Evolutionary conservation across 2,329 filamentous ascomycete genomes (phyloP).

Genomic region (Fusarium mexicanum): DNA sequence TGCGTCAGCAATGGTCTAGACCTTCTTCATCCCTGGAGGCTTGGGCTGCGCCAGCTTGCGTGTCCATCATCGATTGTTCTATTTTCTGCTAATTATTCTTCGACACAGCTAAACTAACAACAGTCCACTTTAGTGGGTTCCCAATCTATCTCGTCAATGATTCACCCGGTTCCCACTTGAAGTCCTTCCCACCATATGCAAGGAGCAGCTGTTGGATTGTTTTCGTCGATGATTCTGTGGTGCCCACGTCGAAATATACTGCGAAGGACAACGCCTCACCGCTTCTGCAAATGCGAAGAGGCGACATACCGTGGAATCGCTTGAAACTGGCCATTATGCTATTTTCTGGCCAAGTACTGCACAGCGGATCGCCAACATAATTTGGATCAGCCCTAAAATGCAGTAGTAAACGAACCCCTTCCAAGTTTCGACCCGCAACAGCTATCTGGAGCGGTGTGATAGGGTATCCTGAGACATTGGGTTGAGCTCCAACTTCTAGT

Average conservation of each 20-base stretch:
- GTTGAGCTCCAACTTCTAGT: background rate
- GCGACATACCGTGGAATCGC: accelerated
- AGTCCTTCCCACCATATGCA: background rate
- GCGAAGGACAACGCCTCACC: background rate
- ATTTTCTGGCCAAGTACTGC: accelerated
- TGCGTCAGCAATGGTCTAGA: accelerated
- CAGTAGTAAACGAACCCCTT: accelerated
- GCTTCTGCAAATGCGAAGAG: background rate
- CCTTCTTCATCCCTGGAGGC: too few species aligned
- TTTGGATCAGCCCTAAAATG: accelerated
- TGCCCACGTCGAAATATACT: accelerated
- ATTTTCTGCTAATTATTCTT: background rate
- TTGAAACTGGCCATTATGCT: accelerated
- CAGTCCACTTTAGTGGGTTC: accelerated
- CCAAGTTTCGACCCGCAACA: accelerated
- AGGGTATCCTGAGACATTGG: accelerated
- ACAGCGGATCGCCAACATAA: accelerated
- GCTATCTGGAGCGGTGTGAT: background rate
- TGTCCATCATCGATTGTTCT: background rate
- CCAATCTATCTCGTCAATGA: too few species aligned
- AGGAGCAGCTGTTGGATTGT: background rate
- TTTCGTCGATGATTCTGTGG: background rate
- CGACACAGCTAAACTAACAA: background rate
- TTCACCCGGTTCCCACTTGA: accelerated
- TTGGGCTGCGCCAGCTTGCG: background rate